These are phyloP conservation scores for Metarhizium anisopliae DNA, from an alignment of 2,329 filamentous ascomycete genomes.

Conservation along the genomic window DNA sequence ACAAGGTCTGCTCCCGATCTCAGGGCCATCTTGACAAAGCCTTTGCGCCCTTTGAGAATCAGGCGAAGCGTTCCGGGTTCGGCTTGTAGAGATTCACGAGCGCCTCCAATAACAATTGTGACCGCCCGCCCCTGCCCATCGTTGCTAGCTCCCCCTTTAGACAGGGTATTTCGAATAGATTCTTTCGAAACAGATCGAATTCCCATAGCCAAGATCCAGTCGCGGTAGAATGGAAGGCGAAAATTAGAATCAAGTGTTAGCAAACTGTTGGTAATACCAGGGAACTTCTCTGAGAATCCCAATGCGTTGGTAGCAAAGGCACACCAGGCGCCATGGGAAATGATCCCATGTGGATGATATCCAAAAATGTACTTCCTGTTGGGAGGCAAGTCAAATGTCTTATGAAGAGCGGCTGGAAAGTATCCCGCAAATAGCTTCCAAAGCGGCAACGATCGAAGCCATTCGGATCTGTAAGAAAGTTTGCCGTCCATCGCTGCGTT, in stretches of 20 bases:
- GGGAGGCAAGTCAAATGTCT: slow-evolving; percentile 68
- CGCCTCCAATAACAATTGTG: slow-evolving; percentile 90
- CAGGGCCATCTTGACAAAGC: slow-evolving; percentile 89
- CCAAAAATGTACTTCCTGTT: slow-evolving; percentile 93
- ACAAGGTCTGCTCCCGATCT: slow-evolving; percentile 89
- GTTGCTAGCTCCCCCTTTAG: slow-evolving; percentile 63
- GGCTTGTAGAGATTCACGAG: slow-evolving; percentile 83
- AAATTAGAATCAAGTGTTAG: slow-evolving; percentile 96
- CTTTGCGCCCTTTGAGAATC: slow-evolving; percentile 75
- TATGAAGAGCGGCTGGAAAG: slow-evolving; percentile 82
- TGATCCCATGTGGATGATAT: slow-evolving; percentile 96
- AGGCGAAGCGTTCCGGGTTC: slow-evolving; percentile 68
- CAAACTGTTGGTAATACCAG: slow-evolving; percentile 88
- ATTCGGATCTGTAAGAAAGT: slow-evolving; percentile 64
- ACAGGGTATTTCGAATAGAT: slow-evolving; percentile 81
- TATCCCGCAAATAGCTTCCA: slow-evolving; percentile 91
- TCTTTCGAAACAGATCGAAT: slow-evolving; percentile 84
- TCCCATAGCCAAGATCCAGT: slow-evolving; percentile 86
- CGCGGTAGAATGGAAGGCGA: slow-evolving; percentile 83
- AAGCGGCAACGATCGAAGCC: slow-evolving; percentile 61
- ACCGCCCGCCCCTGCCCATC: slow-evolving; percentile 93
- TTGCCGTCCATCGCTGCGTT: slow-evolving; percentile 67
- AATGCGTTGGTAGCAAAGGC: slow-evolving; percentile 87
- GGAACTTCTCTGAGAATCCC: slow-evolving; percentile 79
- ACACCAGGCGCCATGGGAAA: slow-evolving; percentile 89